Percentiles rank a stretch among this genome's conserved stretches.
These are phyloP conservation scores for Calonectria crousiana DNA, from an alignment of 2,329 filamentous ascomycete genomes.

Conservation along the genomic window DNA sequence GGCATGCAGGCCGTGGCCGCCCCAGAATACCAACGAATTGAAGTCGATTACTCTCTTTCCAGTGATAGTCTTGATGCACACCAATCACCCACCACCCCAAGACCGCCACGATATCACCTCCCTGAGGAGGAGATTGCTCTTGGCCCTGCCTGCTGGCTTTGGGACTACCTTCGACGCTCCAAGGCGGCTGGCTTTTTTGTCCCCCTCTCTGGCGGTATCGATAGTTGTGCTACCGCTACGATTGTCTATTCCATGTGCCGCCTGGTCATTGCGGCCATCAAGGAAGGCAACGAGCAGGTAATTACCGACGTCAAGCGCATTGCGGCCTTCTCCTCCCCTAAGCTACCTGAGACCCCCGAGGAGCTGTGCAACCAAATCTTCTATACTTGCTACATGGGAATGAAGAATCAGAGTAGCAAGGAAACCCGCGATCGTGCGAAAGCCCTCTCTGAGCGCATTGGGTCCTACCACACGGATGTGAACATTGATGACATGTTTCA, in stretches of 20 bases:
- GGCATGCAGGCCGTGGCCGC: constrained; percentile 66
- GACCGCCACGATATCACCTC: constrained; percentile 28
- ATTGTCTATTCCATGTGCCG: background rate
- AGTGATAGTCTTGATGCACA: background rate
- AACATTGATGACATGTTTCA: background rate
- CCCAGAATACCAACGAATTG: constrained; percentile 34
- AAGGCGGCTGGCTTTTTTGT: constrained; percentile 57
- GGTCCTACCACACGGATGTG: background rate
- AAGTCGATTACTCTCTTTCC: constrained; percentile 1
- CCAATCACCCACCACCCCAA: background rate
- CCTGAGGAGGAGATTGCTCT: constrained; percentile 41
- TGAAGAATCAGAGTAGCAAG: constrained; percentile 71
- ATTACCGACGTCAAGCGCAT: background rate
- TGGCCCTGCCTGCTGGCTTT: constrained; percentile 51
- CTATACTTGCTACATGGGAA: constrained; percentile 69
- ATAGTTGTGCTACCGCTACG: background rate
- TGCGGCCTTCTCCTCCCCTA: background rate
- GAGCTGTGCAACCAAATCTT: constrained; percentile 63
- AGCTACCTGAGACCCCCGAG: constrained; percentile 59
- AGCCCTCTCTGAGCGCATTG: constrained; percentile 69
- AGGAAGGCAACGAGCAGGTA: background rate
- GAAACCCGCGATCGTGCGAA: constrained; percentile 77
- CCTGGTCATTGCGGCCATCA: background rate
- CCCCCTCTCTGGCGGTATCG: constrained; percentile 47
- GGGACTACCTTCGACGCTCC: constrained; percentile 67